Base-by-base conservation (phyloP, 495 filamentous ascomycete species). In the Lasiosphaeris hirsuta region DNA sequence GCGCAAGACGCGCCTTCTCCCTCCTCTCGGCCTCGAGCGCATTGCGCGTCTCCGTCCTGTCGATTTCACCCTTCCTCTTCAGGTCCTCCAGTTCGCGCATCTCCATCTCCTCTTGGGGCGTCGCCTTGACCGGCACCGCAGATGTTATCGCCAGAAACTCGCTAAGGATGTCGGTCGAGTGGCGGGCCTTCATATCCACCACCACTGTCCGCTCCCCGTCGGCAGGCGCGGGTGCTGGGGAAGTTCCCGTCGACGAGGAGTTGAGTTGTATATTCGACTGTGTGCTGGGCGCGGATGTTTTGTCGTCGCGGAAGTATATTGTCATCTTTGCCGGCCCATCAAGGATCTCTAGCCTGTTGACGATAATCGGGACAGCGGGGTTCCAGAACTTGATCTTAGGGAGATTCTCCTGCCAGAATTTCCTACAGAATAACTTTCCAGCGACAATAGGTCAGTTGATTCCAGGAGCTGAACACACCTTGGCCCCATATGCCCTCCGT, bases 331-430 rank as follows among this genome's bases (percentile, higher is more conserved):
- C 84, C 1, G 81, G 85, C 38, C 76, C 84, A 47, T 63, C 69
- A 49, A 83, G 73, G 19, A 87, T 75, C 15, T 57, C 42, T 17
- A 78, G 84, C 48, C 90, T 87, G 63, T 83, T 83, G 51, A 97
- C 84, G 37, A 88, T 86, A 85, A 97, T 93, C 13, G 83, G 81
- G 13, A 97, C 69, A 7, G 82, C 76, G 0, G 94, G 94, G 69
- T 98, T 98, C 78, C 94, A 88, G 77, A 86, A 97, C 79, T 98
- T 96, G 19, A 98, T 77, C 60, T 90, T 83, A 1, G 89, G 89
- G 35, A 98, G 85, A 63, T 83, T 87, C 38, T 84, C 73, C 47
- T 82, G 84, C 92, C 90, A 96, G 80, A 98, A 96, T 78, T 90
- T 90, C 56, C 88, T 90, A 48, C 10, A 33, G 3, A 38, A 2